A percentile compares a stretch with the other conserved stretches of the same genome.
phyloP scores from a whole-genome alignment of 495 filamentous ascomycete species.

The Talaromyces borbonicus region DNA sequence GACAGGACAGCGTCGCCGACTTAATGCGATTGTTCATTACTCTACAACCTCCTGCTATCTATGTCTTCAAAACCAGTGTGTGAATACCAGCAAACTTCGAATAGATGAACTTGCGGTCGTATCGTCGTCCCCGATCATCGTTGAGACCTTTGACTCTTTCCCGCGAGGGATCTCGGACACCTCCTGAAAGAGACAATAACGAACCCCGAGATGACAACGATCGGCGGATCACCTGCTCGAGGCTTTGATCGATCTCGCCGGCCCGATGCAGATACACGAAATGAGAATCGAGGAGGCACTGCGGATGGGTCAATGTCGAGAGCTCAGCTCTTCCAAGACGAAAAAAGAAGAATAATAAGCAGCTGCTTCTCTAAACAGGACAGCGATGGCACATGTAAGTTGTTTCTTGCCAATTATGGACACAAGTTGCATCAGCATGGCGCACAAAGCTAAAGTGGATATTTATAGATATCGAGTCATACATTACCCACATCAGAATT shows the following conservation, averaged over 20 bases:
- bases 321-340: conserved; percentile 89
- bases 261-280: conserved; percentile 26
- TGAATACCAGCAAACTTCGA: too few relatives aligned
- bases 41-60: too few relatives aligned
- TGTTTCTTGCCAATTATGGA: conserved; percentile 5
- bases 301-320: conserved; percentile 43
- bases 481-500: conserved; percentile 93
- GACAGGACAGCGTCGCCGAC: too few relatives aligned
- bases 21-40: too few relatives aligned
- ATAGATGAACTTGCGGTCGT: background rate
- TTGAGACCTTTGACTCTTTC: background rate
- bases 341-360: conserved; percentile 84
- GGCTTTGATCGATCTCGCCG: conserved; percentile 24
- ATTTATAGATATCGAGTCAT: conserved; percentile 71
- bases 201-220: conserved; percentile 17
- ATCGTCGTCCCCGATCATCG: background rate
- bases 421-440: background rate
- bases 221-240: conserved; percentile 29
- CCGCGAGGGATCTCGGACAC: conserved; percentile 16
- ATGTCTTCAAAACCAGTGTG: too few relatives aligned
- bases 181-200: conserved; percentile 20
- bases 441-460: conserved; percentile 1
- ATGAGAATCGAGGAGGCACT: conserved; percentile 17
- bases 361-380: conserved; percentile 89
- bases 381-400: conserved; percentile 66